phyloP scores from a whole-genome alignment of 192 early-diverging fungal genomes.

The Dissophora globulifera region DNA sequence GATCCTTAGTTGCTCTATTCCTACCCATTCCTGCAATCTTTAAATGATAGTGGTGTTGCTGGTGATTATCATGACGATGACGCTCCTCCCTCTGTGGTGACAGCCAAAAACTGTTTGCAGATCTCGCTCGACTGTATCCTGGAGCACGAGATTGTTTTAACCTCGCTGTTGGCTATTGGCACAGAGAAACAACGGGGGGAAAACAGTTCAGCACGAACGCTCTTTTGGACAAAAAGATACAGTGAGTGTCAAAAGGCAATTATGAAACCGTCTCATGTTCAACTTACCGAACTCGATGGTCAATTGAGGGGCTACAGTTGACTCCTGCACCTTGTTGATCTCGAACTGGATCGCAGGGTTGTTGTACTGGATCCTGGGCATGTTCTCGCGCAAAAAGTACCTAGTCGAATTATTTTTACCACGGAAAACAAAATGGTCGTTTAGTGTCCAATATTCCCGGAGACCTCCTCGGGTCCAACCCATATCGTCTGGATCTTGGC shows the following conservation, averaged over 20 bases:
- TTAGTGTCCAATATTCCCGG: no score
- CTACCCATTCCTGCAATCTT: not conserved
- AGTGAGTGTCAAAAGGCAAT: no score
- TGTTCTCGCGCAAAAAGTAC: slow-evolving; percentile 63
- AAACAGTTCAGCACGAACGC: no score
- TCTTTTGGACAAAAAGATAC: no score
- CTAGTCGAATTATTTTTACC: no score
- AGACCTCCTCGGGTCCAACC: no score
- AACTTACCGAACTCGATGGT: slow-evolving; percentile 64
- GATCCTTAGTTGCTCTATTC: no score
- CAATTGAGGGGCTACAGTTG: slow-evolving; percentile 55
- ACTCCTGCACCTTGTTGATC: slow-evolving; percentile 53
- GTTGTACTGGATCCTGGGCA: slow-evolving; percentile 67
- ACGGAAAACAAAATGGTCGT: no score
- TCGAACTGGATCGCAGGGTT: slow-evolving; percentile 62
- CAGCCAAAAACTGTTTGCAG: slow-evolving; percentile 49
- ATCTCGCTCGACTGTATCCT: slow-evolving; percentile 54
- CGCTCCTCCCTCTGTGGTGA: slow-evolving; percentile 35
- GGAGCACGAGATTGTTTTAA: slow-evolving; percentile 50
- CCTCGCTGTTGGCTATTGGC: slow-evolving; percentile 43
- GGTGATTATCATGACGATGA: slow-evolving; percentile 18
- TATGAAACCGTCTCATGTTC: no score
- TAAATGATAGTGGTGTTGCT: not conserved
- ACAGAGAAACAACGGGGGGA: not conserved
- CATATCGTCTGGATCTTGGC: no score